Base-by-base conservation (phyloP, 2,329 filamentous ascomycete species). In the Epichloe brachyelytri region DNA sequence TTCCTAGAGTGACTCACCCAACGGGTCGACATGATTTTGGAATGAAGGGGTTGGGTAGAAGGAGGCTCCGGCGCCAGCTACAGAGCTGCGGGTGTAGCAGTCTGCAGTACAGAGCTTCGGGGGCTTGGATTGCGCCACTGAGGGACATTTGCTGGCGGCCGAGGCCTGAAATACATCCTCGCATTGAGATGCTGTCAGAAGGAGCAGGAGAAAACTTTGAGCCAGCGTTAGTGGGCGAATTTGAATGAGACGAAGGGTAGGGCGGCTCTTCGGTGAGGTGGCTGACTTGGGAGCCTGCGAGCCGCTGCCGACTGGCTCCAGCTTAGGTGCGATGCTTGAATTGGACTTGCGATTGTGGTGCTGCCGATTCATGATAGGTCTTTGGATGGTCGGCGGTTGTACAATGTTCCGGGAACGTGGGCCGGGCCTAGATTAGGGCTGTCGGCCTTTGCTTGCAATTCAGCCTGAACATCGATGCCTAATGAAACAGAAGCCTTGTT, bases 381-480 rank as follows among this genome's bases (percentile, higher is more conserved):
- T 82, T 61, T 90, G 88, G 57, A 91, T 83, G 33, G 86, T 83
- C 50, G 86, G 84, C 33, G 84, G 79, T 60, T 86, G 84, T 51
- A 86, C 82, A 61, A 81, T 76, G 66, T 75, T 84, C 68, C 79
- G 86, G 59, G 71, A 76, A 80, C 77, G 66, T 80, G 76, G 59
- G 79, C 87, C 59, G 78, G 83, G 53, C 76, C 85, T 56, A 93
- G 75, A 62, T 83, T 86, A 49, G 90, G 88, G 69, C 86, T 94
- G 60, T 86, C 88, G 46, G 87, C 90, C 74, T 96, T 97, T 65
- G 90, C 85, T 56, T 87, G 86, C 60, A 98, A 78, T 71, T 97
- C 93, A 56, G 90, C 87, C 71, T 97, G 89, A 46, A 98, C 93
- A 75, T 98, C 91, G 68, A 97, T 95, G 60, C 89, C 89, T 94